A percentile compares a stretch with the other conserved stretches of the same genome.
Evolutionary conservation across 192 early-diverging fungal genomes (phyloP).

Genomic region (Backusella parvicylindrica): DNA sequence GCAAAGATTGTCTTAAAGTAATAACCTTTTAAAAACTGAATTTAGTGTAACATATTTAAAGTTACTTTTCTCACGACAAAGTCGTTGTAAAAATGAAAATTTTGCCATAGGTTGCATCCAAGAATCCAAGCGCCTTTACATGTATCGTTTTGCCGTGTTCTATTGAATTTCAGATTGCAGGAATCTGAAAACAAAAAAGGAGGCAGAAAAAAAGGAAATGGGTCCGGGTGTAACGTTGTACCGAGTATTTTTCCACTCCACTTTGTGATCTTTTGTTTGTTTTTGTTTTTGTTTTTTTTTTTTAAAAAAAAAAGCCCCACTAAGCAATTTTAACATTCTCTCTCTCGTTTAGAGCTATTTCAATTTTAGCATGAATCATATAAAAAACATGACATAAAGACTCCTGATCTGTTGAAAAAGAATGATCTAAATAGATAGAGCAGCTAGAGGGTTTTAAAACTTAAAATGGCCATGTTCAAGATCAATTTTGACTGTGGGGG

Average conservation of each 20-base stretch:
- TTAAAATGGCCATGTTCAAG: not conserved
- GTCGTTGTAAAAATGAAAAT: not conserved
- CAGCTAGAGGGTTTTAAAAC: not conserved
- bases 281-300: not conserved
- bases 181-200: not conserved
- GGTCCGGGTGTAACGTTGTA: not conserved
- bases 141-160: not conserved
- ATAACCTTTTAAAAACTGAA: not conserved
- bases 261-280: not conserved
- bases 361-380: not conserved
- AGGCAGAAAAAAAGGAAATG: not conserved
- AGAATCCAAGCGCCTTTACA: not conserved
- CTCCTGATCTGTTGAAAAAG: not conserved
- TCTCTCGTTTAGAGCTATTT: not conserved
- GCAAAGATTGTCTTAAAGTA: not conserved
- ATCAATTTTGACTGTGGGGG: not conserved
- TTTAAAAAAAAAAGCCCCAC: not conserved
- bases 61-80: not conserved
- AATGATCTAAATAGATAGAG: not conserved
- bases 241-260: not conserved
- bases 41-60: not conserved
- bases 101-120: not conserved
- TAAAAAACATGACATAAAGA: not conserved
- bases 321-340: not conserved
- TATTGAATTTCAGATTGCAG: conserved; percentile 3